phyloP scores from a whole-genome alignment of 208 protist species.

The Leishmania arabica region DNA sequence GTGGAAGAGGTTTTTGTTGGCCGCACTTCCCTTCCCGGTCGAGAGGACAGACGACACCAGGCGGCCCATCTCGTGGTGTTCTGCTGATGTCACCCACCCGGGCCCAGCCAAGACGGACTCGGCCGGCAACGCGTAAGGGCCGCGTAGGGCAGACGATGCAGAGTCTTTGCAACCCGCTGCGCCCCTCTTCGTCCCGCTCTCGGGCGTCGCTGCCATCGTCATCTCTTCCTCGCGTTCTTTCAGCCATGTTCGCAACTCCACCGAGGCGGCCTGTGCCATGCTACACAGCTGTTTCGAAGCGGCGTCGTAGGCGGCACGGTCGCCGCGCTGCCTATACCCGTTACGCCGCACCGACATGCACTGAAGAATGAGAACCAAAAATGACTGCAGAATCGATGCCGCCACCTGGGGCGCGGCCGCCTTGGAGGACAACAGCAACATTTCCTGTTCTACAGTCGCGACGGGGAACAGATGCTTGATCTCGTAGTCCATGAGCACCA shows the following conservation, averaged over 20 bases:
- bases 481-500: constrained; percentile 62
- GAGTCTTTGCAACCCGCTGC: background rate
- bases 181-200: background rate
- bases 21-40: constrained; percentile 10
- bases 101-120: constrained; percentile 20
- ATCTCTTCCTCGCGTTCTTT: constrained; percentile 18
- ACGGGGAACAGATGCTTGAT: constrained; percentile 49
- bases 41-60: constrained; percentile 33
- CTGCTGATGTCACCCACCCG: constrained; percentile 33
- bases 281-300: constrained; percentile 36
- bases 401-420: constrained; percentile 52
- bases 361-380: constrained; percentile 30
- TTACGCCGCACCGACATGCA: constrained; percentile 34
- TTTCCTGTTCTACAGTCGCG: constrained; percentile 32
- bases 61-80: constrained; percentile 34
- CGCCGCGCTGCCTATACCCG: constrained; percentile 26
- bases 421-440: constrained; percentile 42
- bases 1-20: constrained; percentile 43
- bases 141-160: background rate
- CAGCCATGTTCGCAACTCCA: constrained; percentile 22
- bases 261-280: constrained; percentile 17
- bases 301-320: constrained; percentile 36
- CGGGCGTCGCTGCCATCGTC: background rate
- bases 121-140: background rate
- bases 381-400: constrained; percentile 19